A percentile compares a stretch with the other conserved stretches of the same genome.
phyloP scores from a whole-genome alignment of 352 stramenopile genomes.

The Phytophthora capsici region DNA sequence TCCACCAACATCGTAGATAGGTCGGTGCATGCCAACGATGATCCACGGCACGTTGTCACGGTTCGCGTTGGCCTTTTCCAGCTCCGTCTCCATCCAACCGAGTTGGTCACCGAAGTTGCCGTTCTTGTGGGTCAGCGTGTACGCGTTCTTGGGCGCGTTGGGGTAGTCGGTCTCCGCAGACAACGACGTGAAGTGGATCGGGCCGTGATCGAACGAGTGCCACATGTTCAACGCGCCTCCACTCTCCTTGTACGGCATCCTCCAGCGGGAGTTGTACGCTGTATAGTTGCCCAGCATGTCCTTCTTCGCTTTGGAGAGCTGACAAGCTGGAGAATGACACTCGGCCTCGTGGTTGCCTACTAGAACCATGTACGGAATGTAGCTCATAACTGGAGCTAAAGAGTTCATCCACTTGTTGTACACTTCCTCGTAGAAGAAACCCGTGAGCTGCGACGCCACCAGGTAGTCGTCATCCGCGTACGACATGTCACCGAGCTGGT shows the following conservation, averaged over 20 bases:
- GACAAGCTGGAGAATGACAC: conserved; percentile 62
- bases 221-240: conserved; percentile 56
- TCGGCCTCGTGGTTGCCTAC: conserved; percentile 90
- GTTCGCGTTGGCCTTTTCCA: conserved; percentile 57
- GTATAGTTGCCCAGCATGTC: conserved; percentile 60
- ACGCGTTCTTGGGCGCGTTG: conserved; percentile 37
- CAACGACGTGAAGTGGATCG: conserved; percentile 83
- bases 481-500: conserved; percentile 75
- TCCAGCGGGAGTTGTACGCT: conserved; percentile 62
- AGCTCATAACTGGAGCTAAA: conserved; percentile 50
- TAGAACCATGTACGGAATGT: conserved; percentile 84
- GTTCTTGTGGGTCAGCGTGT: conserved; percentile 37
- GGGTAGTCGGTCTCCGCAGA: conserved; percentile 78
- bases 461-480: conserved; percentile 43
- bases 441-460: conserved; percentile 27
- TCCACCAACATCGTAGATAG: conserved; percentile 55
- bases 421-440: conserved; percentile 87
- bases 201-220: conserved; percentile 41
- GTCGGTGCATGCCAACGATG: conserved; percentile 70
- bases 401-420: conserved; percentile 88
- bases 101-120: conserved; percentile 55
- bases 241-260: conserved; percentile 53
- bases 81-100: conserved; percentile 53
- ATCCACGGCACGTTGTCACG: conserved; percentile 62
- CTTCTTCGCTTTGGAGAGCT: conserved; percentile 42